phyloP scores from a whole-genome alignment of 164 flowering plant genomes.

The Kingdonia uniflora region DNA sequence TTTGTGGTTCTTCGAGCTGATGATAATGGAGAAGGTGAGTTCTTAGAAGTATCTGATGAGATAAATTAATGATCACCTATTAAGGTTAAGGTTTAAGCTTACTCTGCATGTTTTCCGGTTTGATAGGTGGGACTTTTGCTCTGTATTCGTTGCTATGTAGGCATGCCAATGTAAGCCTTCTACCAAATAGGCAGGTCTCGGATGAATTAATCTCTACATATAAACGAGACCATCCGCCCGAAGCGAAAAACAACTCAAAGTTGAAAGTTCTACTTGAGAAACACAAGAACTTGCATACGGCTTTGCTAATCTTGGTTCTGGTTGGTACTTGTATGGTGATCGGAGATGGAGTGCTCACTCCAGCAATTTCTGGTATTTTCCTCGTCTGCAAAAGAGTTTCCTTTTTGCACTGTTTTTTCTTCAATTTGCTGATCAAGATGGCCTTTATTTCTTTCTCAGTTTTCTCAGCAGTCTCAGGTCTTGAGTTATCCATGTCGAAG shows the following conservation, averaged over 20 bases:
- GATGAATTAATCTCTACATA: slow-evolving; percentile 15
- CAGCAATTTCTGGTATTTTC: slow-evolving; percentile 44
- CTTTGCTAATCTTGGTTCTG: slow-evolving; percentile 36
- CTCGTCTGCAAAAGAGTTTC: neutral
- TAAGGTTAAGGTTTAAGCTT: neutral
- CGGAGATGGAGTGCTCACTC: slow-evolving; percentile 52
- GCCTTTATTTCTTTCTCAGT: neutral
- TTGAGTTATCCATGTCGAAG: neutral
- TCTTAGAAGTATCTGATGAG: neutral
- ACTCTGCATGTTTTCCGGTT: neutral
- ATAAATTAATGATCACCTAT: neutral
- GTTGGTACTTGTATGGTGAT: slow-evolving; percentile 56
- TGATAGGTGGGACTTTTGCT: slow-evolving; percentile 62
- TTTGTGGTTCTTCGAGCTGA: slow-evolving; percentile 31
- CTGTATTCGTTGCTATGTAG: slow-evolving; percentile 48
- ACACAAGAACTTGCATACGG: slow-evolving; percentile 24
- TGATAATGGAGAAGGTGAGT: slow-evolving; percentile 39
- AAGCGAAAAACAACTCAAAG: slow-evolving; percentile 21
- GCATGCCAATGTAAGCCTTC: slow-evolving; percentile 28
- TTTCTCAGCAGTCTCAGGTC: neutral
- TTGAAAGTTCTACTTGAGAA: slow-evolving; percentile 36
- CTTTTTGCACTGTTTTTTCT: neutral
- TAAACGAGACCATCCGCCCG: slow-evolving; percentile 26
- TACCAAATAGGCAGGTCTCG: slow-evolving; percentile 6
- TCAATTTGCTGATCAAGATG: neutral